Evolutionary conservation across 169 alveolate species (phyloP), one percentile per base, ranked within the genome.

Genomic region (Plasmodium relictum): DNA sequence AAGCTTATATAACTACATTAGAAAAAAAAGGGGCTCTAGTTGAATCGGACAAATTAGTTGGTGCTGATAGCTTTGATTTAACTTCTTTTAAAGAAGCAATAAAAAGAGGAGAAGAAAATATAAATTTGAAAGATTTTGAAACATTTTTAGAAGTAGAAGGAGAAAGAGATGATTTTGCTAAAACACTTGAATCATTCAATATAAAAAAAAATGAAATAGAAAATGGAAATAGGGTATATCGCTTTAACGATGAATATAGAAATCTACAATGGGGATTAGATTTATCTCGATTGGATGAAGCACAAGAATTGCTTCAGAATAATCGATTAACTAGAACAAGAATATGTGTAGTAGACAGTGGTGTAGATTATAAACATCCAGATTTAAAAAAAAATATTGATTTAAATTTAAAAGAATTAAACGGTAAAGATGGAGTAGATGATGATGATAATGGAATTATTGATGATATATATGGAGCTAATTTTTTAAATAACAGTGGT

Each of bases 271-370:
- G 91, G 91, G 91, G 85, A n/a, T 45, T 80, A 68, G 91, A 80
- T 71, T 59, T 80, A 24, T 65, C 91, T 16, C 63, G 91, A 22
- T 56, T 80, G 52, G 91, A 80, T 56, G 91, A 80, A 39, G 54
- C 83, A 18, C 80, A 68, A 45, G 73, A 69, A 4, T 22, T 69
- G 5, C 66, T 80, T 10, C 16, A 66, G 7, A 4, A 10, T 7
- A 37, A 69, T 71, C 12, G 48, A 68, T 45, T 68, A 6, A 69
- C 14, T 6, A n/a, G 7, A 4, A 68, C 91, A 8, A 87, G 50
- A 45, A 76, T 92, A 16, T 92, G 94, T 9, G 96, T 95, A 41
- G 91, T 96, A 24, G 98, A 96, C 80, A 96, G 97, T 16, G 98
- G 98, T 3, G 90, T 96, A 1, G 97, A 95, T 74, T 92, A 80